phyloP scores from a whole-genome alignment of 2,329 filamentous ascomycete species.

The Fusarium palustre region DNA sequence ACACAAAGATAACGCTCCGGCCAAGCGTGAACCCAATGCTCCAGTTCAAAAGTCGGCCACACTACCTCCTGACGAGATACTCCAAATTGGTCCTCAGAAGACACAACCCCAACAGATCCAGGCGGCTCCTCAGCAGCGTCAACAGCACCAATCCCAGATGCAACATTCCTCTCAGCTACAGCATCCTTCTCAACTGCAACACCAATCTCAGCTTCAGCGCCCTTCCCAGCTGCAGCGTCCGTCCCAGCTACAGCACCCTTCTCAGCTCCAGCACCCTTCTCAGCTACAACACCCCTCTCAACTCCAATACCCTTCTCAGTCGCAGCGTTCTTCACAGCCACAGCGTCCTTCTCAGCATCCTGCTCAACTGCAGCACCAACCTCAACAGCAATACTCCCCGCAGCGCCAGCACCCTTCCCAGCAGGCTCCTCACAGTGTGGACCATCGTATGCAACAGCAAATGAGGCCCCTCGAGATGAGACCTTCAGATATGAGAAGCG shows the following conservation, averaged over 20 bases:
- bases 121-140: constrained; percentile 25
- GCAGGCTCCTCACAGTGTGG: constrained; percentile 29
- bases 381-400: constrained; percentile 21
- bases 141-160: constrained; percentile 16
- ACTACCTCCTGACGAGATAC: constrained; percentile 39
- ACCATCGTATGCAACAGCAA: constrained; percentile 29
- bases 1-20: constrained; percentile 62
- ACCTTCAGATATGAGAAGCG: constrained; percentile 21
- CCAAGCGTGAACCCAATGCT: constrained; percentile 62
- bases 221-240: constrained; percentile 10
- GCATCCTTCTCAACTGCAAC: constrained; percentile 5
- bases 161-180: constrained; percentile 21
- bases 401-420: constrained; percentile 33
- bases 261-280: constrained; percentile 7
- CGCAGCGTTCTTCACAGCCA: constrained; percentile 23
- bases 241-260: constrained; percentile 22
- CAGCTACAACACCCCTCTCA: constrained; percentile 7
- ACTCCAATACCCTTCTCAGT: background rate
- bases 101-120: constrained; percentile 25
- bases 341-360: constrained; percentile 14
- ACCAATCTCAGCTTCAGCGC: constrained; percentile 4
- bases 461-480: constrained; percentile 30
- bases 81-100: constrained; percentile 32
- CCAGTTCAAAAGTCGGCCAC: constrained; percentile 62
- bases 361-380: constrained; percentile 29